Conservation (phyloP, 495 filamentous ascomycete species). For the Pyronema omphalodes region DNA sequence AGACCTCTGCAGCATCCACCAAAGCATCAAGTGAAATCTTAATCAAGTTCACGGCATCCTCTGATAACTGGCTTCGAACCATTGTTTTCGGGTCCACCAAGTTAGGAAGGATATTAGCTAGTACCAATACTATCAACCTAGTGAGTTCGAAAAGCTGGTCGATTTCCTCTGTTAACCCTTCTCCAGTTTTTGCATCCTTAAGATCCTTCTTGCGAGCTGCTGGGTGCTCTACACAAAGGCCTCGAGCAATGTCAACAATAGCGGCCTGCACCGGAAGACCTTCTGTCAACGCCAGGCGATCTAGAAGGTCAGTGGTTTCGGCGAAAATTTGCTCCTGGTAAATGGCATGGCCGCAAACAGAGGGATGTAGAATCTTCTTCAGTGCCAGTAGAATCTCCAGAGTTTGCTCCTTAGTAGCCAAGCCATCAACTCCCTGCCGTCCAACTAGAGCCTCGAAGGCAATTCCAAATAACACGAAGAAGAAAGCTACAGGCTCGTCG, state of each 20-base stretch:
- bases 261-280: slow-evolving; percentile 73
- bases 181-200: slow-evolving; percentile 41
- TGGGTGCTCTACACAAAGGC: slow-evolving; percentile 75
- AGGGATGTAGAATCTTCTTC: slow-evolving; percentile 83
- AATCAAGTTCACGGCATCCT: slow-evolving; percentile 70
- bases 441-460: slow-evolving; percentile 79
- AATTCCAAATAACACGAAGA: slow-evolving; percentile 94
- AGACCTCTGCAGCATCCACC: slow-evolving; percentile 84
- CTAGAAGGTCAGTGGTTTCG: slow-evolving; percentile 89
- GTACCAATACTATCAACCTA: slow-evolving; percentile 79
- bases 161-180: slow-evolving; percentile 66
- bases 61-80: slow-evolving; percentile 51
- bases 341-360: slow-evolving; percentile 90
- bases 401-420: slow-evolving; percentile 59
- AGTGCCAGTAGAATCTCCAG: slow-evolving; percentile 78
- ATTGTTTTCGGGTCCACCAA: slow-evolving; percentile 49
- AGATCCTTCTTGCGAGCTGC: slow-evolving; percentile 56
- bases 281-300: slow-evolving; percentile 83
- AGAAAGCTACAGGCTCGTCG: slow-evolving; percentile 95
- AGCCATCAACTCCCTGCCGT: slow-evolving; percentile 46
- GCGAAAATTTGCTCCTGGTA: slow-evolving; percentile 92
- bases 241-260: slow-evolving; percentile 81
- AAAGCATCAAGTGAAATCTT: slow-evolving; percentile 64
- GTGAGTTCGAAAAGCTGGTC: slow-evolving; percentile 97
- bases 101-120: slow-evolving; percentile 72